Conservation (phyloP, 495 filamentous ascomycete genomes). For the Neurospora sp. region DNA sequence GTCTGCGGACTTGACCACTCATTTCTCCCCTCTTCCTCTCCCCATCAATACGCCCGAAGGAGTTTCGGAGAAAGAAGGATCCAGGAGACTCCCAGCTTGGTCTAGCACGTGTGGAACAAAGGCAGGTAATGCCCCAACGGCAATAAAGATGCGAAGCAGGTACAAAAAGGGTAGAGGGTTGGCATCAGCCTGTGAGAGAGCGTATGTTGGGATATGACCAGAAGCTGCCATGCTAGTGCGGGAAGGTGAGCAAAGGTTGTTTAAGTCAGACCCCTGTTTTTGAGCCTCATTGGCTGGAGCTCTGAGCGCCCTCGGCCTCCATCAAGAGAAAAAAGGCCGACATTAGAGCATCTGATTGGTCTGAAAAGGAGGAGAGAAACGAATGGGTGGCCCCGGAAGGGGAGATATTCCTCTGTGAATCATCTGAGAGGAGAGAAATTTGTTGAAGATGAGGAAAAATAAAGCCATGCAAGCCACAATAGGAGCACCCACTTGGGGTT, state of each 20-base stretch:
- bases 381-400: constrained; percentile 16
- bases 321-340: constrained; percentile 18
- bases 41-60: background rate
- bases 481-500: background rate
- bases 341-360: constrained; percentile 15
- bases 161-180: constrained; percentile 6
- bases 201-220: constrained; percentile 14
- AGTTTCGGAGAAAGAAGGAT: constrained; percentile 5
- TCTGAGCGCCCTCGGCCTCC: constrained; percentile 22
- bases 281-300: constrained; percentile 25
- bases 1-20: background rate
- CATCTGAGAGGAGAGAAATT: constrained; percentile 3
- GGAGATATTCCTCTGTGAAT: constrained; percentile 2
- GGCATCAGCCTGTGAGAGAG: constrained; percentile 17
- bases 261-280: constrained; percentile 25
- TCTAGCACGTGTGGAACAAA: constrained; percentile 5
- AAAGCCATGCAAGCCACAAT: background rate
- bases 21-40: constrained; percentile 1
- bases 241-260: constrained; percentile 26
- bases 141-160: constrained; percentile 15
- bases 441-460: background rate
- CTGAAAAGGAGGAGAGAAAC: constrained; percentile 6
- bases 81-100: constrained; percentile 10
- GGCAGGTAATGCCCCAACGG: constrained; percentile 9
- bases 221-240: constrained; percentile 21